Evolutionary conservation across 1,284 basidiomycete species (phyloP).

Genomic region (Porodaedalea pini): DNA sequence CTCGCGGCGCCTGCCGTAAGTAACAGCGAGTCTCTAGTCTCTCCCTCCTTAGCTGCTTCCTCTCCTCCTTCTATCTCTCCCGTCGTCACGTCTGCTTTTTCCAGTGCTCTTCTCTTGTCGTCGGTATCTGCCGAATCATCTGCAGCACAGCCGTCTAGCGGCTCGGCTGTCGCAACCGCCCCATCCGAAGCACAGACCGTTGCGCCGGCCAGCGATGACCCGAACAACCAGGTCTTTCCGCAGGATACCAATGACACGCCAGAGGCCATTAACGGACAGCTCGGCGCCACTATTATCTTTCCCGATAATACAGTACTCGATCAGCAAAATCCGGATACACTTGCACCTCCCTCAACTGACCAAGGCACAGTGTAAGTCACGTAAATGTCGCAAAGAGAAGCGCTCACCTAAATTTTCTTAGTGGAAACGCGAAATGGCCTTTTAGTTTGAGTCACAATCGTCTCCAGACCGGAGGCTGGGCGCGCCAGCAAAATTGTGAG

Average conservation of each 20-base stretch:
- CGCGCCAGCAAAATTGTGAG: slow-evolving; percentile 62
- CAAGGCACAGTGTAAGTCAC: slow-evolving; percentile 53
- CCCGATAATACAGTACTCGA: slow-evolving; percentile 52
- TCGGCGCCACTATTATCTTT: slow-evolving; percentile 42
- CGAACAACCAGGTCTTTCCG: slow-evolving; percentile 46
- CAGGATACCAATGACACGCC: slow-evolving; percentile 28
- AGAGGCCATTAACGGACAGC: slow-evolving; percentile 34
- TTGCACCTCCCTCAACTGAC: slow-evolving; percentile 68
- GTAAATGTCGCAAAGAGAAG: neutral
- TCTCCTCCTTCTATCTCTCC: neutral
- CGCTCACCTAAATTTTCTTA: slow-evolving; percentile 24
- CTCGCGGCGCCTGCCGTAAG: slow-evolving; percentile 14
- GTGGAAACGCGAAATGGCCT: slow-evolving; percentile 67
- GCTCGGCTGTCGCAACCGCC: slow-evolving; percentile 7
- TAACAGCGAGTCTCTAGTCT: neutral
- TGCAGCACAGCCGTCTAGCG: neutral
- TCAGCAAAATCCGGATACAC: slow-evolving; percentile 55
- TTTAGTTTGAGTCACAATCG: slow-evolving; percentile 68
- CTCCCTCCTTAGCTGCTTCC: neutral
- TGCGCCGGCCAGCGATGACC: slow-evolving; percentile 46
- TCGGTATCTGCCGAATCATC: neutral
- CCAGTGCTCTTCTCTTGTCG: neutral
- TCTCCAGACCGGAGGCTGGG: slow-evolving; percentile 70
- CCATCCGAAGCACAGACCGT: slow-evolving; percentile 34
- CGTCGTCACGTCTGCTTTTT: slow-evolving; percentile 3